Percentiles rank a stretch among this genome's conserved stretches.
These are phyloP conservation scores for Starmerella sirachaensis DNA, from an alignment of 805 yeast genomes.

Conservation along the genomic window DNA sequence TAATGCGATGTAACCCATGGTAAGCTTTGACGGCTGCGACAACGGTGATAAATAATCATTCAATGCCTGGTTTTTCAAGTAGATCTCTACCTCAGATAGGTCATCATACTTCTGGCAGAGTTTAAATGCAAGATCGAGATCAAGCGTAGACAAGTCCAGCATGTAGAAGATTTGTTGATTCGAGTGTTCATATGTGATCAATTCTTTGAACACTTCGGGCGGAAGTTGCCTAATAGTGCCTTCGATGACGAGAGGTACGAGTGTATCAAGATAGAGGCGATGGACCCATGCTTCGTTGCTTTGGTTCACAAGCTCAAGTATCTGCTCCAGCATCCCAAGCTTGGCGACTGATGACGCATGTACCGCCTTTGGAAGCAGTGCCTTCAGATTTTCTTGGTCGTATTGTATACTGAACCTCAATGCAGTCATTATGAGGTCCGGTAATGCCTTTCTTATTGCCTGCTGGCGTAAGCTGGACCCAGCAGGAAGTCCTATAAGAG, in stretches of 20 bases:
- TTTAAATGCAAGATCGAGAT: conserved; percentile 61
- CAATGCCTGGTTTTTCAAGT: conserved; percentile 59
- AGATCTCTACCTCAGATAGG: conserved; percentile 51
- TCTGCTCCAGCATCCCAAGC: conserved; percentile 30
- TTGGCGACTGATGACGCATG: conserved; percentile 30
- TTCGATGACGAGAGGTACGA: conserved; percentile 42
- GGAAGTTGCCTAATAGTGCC: conserved; percentile 41
- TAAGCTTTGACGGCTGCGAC: conserved; percentile 1
- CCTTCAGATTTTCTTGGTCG: conserved; percentile 23
- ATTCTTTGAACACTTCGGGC: conserved; percentile 48
- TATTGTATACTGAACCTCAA: conserved; percentile 34
- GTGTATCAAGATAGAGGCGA: conserved; percentile 37
- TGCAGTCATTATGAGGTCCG: conserved; percentile 45
- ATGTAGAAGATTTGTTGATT: conserved; percentile 58
- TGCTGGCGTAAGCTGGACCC: conserved; percentile 33
- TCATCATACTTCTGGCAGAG: conserved; percentile 42
- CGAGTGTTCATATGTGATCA: conserved; percentile 41
- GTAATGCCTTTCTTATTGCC: conserved; percentile 42
- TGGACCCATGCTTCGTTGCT: conserved; percentile 24
- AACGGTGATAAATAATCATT: conserved; percentile 45
- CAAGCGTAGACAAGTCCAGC: conserved; percentile 55
- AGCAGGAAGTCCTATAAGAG: conserved; percentile 48
- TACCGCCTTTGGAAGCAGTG: conserved; percentile 33
- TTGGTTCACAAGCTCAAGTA: conserved; percentile 35
- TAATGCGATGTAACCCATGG: conserved; percentile 54